A percentile compares a stretch with the other conserved stretches of the same genome.
phyloP scores from a whole-genome alignment of 345 rosid genomes.

The Rhodamnia rubescens region DNA sequence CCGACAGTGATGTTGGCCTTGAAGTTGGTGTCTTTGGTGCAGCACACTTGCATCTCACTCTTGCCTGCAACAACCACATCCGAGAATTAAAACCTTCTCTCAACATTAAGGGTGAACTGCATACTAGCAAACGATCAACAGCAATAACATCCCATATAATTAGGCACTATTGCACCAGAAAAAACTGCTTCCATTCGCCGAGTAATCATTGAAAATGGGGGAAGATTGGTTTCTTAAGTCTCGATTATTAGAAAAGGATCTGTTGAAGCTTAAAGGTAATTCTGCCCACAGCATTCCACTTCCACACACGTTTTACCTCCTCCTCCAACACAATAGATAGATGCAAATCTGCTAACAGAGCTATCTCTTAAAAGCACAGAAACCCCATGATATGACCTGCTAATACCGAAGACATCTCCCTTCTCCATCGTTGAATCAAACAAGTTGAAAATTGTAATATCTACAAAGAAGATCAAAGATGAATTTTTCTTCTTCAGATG shows the following conservation, averaged over 20 bases:
- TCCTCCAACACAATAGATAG: not conserved
- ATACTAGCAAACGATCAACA: not conserved
- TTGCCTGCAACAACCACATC: slow-evolving; percentile 29
- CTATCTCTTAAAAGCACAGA: not conserved
- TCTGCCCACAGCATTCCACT: not conserved
- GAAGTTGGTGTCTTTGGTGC: slow-evolving; percentile 39
- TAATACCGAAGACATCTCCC: not conserved
- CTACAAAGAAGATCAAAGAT: not conserved
- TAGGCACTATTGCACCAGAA: not conserved
- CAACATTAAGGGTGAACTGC: not conserved
- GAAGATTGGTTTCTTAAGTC: not conserved
- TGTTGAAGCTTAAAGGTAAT: not conserved
- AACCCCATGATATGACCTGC: not conserved
- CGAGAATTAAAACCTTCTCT: not conserved
- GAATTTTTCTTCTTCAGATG: not conserved
- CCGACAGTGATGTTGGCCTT: slow-evolving; percentile 47
- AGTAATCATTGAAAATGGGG: not conserved
- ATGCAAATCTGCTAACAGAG: not conserved
- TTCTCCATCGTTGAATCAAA: not conserved
- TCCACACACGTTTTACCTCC: not conserved
- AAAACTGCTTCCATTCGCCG: not conserved
- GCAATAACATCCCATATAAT: not conserved
- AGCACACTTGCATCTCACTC: slow-evolving; percentile 58
- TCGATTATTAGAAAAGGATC: not conserved
- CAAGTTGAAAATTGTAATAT: not conserved